Base-by-base conservation (phyloP, 2,329 filamentous ascomycete species). In the Diaporthe capsici region DNA sequence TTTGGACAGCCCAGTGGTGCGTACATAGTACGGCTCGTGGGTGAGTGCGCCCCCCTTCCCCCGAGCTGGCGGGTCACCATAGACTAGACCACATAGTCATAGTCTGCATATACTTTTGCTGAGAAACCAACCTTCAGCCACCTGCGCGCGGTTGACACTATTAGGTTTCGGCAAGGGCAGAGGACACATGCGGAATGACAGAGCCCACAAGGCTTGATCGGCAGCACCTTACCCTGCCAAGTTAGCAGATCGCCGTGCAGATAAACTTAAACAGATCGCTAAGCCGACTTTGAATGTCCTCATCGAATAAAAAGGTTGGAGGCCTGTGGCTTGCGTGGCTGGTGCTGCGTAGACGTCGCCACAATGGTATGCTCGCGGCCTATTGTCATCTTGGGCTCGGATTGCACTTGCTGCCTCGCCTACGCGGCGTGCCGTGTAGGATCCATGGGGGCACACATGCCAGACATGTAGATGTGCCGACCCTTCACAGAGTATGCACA, bases 291-390 rank as follows among this genome's bases (percentile, higher is more conserved):
- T 51, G 57, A 44, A 34, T 25, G 13, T 42, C 28, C 37, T 60
- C 55, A 15, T 60, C 75, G 65, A 76, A 74, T 74, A 9, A 67
- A 39, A 20, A n/a, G 39, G 65, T 67, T 60, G 75, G 75, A 76
- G 75, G 75, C 75, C 75, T 76, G 75, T 76, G 75, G 75, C 75
- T 74, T 65, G 72, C 72, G 75, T 76, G 75, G 75, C 75, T 76
- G 55, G 49, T 71, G n/a, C 31, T 44, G 72, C 53, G 13, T 68
- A 10, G 25, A 17, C 42, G 63, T 74, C 34, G 75, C 72, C 72
- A 76, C 75, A 71, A 39, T 65, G 71, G 51, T 65, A 63, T 44
- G 60, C 49, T 63, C 25, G n/a, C 1, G 47, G 37, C 47, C 34
- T 49, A 61, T 49, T 49, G 55, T 25, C 53, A 28, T 72, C 44